Base-by-base conservation (phyloP, 805 yeast genomes). In the Candida maesae region DNA sequence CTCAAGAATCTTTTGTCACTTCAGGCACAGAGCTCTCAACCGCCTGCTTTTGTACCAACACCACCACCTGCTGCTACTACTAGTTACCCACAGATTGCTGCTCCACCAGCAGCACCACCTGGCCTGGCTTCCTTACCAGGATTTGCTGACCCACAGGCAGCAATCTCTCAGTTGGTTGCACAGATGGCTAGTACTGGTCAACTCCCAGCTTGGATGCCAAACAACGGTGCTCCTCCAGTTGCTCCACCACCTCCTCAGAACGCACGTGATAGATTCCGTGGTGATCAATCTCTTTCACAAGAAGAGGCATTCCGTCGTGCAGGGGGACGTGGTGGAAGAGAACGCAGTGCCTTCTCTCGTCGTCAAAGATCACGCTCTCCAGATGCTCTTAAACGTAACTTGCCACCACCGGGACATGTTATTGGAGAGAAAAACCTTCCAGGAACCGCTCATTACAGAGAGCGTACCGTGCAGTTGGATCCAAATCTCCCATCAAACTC, bases 361-460 rank as follows among this genome's bases (percentile, higher is more conserved):
- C 56, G 56, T 38, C 47, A 50, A 33, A 47, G 60, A 43, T 53
- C 58, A 24, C 58, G 63, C 42, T 57, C 66, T 19, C 62, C 68
- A 33, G 35, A 39, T 15, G 51, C 57, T 43, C 35, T 29, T 7
- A 34, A 39, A 7, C 49, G 43, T 30, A 48, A 47, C 15, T 33
- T 35, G 7, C 51, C 55, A 15, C 61, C 64, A 29, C 47, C 55
- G 19, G 55, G 63, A 35, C 62, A 65, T 44, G 66, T 58, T 38
- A 70, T 68, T 38, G 78, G 80, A 39, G 93, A 85, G 62, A 65
- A 67, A 52, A 85, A 85, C 58, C 64, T 71, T 6, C 86, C 85
- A 29, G 81, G 85, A 3, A 81, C 80, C 38, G 80, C 84, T 3
- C 89, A 85, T 63, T 84, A 67, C 62, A 78, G 95, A 63, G 81